Evolutionary conservation across 768 basidiomycete species (phyloP).

Genomic region (Phaffia tasmanica): DNA sequence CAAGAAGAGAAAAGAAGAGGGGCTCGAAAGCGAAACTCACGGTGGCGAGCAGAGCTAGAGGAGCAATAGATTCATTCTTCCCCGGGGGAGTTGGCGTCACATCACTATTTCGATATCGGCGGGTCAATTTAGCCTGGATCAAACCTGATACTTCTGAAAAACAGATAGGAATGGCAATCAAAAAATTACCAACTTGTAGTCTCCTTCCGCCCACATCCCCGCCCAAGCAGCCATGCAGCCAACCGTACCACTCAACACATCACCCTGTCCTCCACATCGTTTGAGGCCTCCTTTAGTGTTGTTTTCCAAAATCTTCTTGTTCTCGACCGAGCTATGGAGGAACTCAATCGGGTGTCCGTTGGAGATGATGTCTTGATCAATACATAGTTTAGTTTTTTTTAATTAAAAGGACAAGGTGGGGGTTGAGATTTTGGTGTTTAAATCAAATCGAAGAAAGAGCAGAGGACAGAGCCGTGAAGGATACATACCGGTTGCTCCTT

Average conservation of each 20-base stretch:
- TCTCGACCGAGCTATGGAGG: slow-evolving; percentile 39
- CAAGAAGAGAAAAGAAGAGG: neutral
- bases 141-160: neutral
- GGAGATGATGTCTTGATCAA: slow-evolving; percentile 57
- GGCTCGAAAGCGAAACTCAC: neutral
- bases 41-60: slow-evolving; percentile 12
- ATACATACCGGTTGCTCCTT: slow-evolving; percentile 47
- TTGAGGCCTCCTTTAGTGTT: slow-evolving; percentile 71
- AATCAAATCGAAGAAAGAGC: neutral
- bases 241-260: slow-evolving; percentile 75
- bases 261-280: slow-evolving; percentile 92
- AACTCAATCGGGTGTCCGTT: slow-evolving; percentile 35
- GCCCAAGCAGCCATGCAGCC: slow-evolving; percentile 92
- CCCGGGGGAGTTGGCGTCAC: slow-evolving; percentile 35
- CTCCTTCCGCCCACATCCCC: slow-evolving; percentile 77
- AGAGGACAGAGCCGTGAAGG: neutral
- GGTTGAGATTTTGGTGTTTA: neutral
- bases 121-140: neutral
- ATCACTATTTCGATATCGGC: slow-evolving; percentile 25
- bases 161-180: neutral
- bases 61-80: slow-evolving; percentile 32
- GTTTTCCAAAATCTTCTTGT: slow-evolving; percentile 52
- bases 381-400: too few species aligned
- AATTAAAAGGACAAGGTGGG: neutral
- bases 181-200: slow-evolving; percentile 53